Evolutionary conservation across 75 land plant species (phyloP).

Genomic region (Chamaecyparis obtusa): DNA sequence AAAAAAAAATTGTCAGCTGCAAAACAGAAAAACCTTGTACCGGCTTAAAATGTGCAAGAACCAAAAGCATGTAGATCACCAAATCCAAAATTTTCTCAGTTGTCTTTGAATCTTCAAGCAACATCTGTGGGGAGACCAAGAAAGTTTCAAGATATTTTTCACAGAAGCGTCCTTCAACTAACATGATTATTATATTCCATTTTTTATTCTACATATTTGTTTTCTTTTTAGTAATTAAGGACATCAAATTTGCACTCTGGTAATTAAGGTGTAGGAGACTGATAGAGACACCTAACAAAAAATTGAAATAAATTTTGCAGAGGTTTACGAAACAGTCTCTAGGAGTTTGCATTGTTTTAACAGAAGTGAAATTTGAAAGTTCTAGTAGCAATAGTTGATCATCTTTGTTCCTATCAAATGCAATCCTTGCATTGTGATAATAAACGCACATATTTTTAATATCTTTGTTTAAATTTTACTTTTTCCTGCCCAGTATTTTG

Average conservation of each 20-base stretch:
- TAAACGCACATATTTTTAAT: neutral
- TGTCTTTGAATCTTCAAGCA: slow-evolving; percentile 87
- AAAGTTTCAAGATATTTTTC: neutral
- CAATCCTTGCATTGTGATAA: neutral
- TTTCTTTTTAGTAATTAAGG: no score
- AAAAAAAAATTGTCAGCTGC: neutral
- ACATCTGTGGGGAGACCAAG: slow-evolving; percentile 49
- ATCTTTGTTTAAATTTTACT: neutral
- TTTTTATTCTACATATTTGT: neutral
- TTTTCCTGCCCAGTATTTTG: neutral
- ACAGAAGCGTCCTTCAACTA: neutral
- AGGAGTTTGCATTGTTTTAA: neutral
- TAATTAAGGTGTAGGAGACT: no score
- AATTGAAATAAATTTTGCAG: neutral
- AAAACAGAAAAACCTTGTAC: slow-evolving; percentile 29
- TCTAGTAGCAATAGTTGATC: neutral
- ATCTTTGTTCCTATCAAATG: neutral
- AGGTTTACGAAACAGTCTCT: neutral
- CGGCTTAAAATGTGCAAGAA: slow-evolving; percentile 59
- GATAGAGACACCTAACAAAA: no score
- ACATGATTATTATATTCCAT: neutral
- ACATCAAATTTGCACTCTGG: no score
- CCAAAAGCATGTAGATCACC: slow-evolving; percentile 67
- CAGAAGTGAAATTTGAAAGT: neutral
- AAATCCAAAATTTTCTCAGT: slow-evolving; percentile 86